Conservation (phyloP, 139 green algal genomes). For the Tetradesmus lagerheimii region DNA sequence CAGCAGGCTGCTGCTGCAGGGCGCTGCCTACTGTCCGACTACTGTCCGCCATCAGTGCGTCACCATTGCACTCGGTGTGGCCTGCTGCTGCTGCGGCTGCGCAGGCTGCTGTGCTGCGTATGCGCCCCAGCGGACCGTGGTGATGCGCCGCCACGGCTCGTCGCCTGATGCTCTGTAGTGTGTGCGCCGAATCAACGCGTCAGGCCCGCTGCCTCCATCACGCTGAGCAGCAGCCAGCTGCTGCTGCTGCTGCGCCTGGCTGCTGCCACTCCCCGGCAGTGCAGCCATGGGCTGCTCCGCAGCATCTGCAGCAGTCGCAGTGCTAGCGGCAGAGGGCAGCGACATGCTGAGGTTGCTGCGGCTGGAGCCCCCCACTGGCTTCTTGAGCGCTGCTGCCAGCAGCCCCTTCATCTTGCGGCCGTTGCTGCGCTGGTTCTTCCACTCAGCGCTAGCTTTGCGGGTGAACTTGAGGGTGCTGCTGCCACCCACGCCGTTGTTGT, state of each 20-base stretch:
- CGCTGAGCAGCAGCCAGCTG: not conserved
- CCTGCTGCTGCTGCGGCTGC: slow-evolving; percentile 8
- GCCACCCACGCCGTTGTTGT: not conserved
- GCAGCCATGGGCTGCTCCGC: not conserved
- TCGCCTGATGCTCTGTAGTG: slow-evolving; percentile 33
- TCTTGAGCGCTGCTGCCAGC: slow-evolving; percentile 48
- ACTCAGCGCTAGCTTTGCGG: slow-evolving; percentile 50
- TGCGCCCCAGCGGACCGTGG: slow-evolving; percentile 50
- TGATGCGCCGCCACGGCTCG: slow-evolving; percentile 53
- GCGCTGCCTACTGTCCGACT: not conserved
- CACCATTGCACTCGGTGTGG: not conserved
- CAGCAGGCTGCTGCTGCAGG: slow-evolving; percentile 14
- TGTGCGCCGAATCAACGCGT: slow-evolving; percentile 39
- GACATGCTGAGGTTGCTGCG: not conserved
- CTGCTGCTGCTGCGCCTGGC: not conserved
- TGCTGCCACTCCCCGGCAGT: not conserved
- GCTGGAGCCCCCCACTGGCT: not conserved
- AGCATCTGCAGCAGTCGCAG: not conserved
- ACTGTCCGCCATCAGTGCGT: not conserved
- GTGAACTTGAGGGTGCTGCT: slow-evolving; percentile 43
- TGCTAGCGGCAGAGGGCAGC: not conserved
- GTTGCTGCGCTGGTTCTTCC: slow-evolving; percentile 20
- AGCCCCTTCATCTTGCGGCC: slow-evolving; percentile 33
- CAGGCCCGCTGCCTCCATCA: not conserved
- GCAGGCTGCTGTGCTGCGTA: not conserved